Percentiles rank a stretch among this genome's conserved stretches.
Conservation (phyloP, 2,329 filamentous ascomycete species). For the Venturia carpophila region DNA sequence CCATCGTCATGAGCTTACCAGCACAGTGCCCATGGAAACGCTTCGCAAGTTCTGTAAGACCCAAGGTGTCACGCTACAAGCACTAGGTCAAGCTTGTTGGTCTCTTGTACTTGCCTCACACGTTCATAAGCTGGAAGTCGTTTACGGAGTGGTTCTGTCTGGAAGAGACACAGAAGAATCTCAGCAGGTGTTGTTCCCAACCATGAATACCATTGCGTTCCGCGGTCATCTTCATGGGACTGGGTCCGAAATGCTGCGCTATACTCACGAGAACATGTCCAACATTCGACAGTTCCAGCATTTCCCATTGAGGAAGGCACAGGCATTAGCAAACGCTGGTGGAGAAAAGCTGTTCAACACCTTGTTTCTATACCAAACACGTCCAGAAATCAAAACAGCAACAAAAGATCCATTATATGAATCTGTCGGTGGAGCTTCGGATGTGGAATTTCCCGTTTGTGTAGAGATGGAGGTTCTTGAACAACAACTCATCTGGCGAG, state of each 20-base stretch:
- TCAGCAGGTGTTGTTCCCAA: slow-evolving; percentile 68
- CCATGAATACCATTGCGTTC: slow-evolving; percentile 83
- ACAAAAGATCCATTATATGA: slow-evolving; percentile 42
- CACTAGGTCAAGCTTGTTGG: slow-evolving; percentile 70
- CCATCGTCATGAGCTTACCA: slow-evolving; percentile 42
- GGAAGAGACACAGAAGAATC: slow-evolving; percentile 69
- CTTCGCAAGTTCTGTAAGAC: slow-evolving; percentile 56
- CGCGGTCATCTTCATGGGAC: slow-evolving; percentile 66
- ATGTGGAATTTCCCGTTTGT: slow-evolving; percentile 74
- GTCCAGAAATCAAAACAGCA: slow-evolving; percentile 30
- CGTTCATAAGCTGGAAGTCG: slow-evolving; percentile 60
- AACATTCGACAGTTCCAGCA: slow-evolving; percentile 64
- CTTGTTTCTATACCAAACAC: slow-evolving; percentile 59
- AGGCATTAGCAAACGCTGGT: slow-evolving; percentile 42
- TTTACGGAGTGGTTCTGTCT: slow-evolving; percentile 76
- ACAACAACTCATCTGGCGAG: slow-evolving; percentile 57
- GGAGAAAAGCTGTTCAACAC: slow-evolving; percentile 51
- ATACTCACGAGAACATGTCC: slow-evolving; percentile 63
- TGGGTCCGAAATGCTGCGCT: slow-evolving; percentile 54
- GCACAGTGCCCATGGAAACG: slow-evolving; percentile 33
- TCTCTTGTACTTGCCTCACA: slow-evolving; percentile 59
- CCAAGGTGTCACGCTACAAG: slow-evolving; percentile 64
- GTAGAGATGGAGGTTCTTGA: slow-evolving; percentile 65
- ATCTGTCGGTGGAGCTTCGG: slow-evolving; percentile 56
- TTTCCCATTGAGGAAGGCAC: slow-evolving; percentile 65